Base-by-base conservation (phyloP, 805 yeast species). In the Cyberlindnera galapagoensis region DNA sequence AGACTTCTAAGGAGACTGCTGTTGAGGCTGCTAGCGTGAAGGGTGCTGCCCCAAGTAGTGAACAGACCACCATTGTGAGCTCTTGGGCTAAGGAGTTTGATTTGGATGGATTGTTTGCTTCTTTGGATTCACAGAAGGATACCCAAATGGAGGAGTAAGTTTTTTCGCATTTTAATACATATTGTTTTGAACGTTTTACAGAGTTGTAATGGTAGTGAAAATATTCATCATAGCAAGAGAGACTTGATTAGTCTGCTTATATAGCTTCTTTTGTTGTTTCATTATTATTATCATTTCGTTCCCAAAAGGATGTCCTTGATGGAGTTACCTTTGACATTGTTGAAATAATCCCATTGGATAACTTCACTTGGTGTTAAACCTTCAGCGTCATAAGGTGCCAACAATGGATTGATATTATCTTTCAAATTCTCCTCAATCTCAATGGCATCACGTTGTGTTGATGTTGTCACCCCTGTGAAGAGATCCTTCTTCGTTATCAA, bases 11-110 rank as follows among this genome's bases (percentile, higher is more conserved):
- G 46, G 60, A 60, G n/a, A 51, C 57, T 27, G 60, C 56, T 15
- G 39, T 46, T 11, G 50, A 47, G 14, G 44, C 49, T 19, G 43
- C 45, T 12, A 53, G 44, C 15, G 52, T 44, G 16, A 44, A 46
- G 20, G 46, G 53, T 36, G 52, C 74, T 8, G 39, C 47, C 25
- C 57, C 61, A 16, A 56, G 62, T 13, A 63, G 66, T 21, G 69
- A 68, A 14, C 61, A 59, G 28, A 81, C 90, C 21, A 76, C 85
- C 9, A 73, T 92, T 49, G 98, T 92, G n/a, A 61, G 69, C 11
- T 71, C 75, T 47, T 92, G 97, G 97, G 79, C 97, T 14, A 73
- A 85, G 58, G 98, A 88, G 62, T 88, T 92, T 56, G 95, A 87
- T 59, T 67, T 92, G 46, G 96, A 85, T 56, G 85, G 83, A 4